A percentile compares a stretch with the other conserved stretches of the same genome.
Evolutionary conservation across 306 rosid genomes (phyloP).

Genomic region (Erythrophleum fordii): DNA sequence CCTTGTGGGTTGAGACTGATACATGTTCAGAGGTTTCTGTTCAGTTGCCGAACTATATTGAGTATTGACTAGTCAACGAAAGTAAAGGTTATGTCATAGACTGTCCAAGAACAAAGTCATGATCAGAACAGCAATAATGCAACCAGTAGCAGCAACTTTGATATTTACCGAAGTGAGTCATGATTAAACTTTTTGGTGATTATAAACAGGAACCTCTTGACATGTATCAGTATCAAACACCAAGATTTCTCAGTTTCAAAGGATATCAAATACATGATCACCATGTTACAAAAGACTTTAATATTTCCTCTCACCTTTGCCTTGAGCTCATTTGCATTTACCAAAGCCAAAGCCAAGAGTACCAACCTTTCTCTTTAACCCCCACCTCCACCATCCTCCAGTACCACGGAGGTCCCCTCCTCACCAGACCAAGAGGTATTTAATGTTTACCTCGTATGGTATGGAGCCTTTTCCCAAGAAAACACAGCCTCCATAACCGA

Average conservation of each 20-base stretch:
- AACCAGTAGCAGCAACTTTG: background rate
- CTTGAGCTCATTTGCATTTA: constrained; percentile 24
- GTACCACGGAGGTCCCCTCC: constrained; percentile 51
- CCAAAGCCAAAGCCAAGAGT: constrained; percentile 9
- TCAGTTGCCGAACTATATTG: background rate
- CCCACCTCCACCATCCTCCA: constrained; percentile 10
- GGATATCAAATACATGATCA: constrained; percentile 13
- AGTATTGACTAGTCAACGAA: constrained; percentile 7
- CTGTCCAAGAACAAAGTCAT: background rate
- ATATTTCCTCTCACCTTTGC: constrained; percentile 34
- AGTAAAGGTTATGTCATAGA: background rate
- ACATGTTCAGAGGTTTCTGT: no score
- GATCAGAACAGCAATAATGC: constrained; percentile 14
- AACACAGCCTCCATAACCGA: constrained; percentile 33
- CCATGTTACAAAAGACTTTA: constrained; percentile 3
- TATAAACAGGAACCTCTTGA: constrained; percentile 20
- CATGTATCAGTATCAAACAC: background rate
- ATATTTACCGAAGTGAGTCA: background rate
- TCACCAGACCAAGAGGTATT: constrained; percentile 25
- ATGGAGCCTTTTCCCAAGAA: constrained; percentile 28
- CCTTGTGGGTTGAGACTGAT: no score
- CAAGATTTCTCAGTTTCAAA: background rate
- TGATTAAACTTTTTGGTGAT: background rate
- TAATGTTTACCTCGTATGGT: constrained; percentile 42
- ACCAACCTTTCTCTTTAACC: constrained; percentile 16